Conservation (phyloP, 1,284 basidiomycete genomes). For the Sphagnurus paluster region DNA sequence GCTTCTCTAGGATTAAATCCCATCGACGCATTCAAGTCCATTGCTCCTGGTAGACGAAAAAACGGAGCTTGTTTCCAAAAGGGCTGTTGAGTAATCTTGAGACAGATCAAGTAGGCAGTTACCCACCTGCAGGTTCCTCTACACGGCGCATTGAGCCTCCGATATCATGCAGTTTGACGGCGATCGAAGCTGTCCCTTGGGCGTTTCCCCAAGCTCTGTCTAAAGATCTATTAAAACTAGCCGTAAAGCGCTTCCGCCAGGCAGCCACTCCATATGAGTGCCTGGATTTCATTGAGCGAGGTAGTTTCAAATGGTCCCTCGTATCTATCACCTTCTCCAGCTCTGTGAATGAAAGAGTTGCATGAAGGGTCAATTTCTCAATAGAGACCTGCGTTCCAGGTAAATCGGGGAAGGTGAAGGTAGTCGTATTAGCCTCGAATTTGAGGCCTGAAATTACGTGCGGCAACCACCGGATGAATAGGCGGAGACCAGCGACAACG, state of each 20-base stretch:
- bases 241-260: constrained; percentile 60
- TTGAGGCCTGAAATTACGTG: constrained; percentile 62
- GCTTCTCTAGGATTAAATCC: constrained; percentile 60
- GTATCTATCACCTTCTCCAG: constrained; percentile 35
- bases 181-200: constrained; percentile 52
- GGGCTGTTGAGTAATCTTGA: constrained; percentile 5
- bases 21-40: constrained; percentile 47
- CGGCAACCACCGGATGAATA: constrained; percentile 64
- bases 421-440: constrained; percentile 60
- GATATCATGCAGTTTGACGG: constrained; percentile 50
- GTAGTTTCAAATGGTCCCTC: constrained; percentile 22
- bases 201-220: constrained; percentile 67
- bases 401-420: constrained; percentile 48
- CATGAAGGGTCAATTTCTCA: constrained; percentile 52
- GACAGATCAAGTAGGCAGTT: background rate
- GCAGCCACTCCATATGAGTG: constrained; percentile 50
- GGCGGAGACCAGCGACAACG: constrained; percentile 54
- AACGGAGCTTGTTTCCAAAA: constrained; percentile 31
- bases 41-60: constrained; percentile 44
- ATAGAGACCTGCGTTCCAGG: constrained; percentile 51
- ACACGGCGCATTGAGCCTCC: constrained; percentile 38
- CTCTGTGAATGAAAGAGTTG: constrained; percentile 54
- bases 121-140: constrained; percentile 30
- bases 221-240: constrained; percentile 62
- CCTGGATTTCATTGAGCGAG: constrained; percentile 26